These are phyloP conservation scores for Cordyceps javanica DNA, from an alignment of 2,329 filamentous ascomycete species.

Conservation along the genomic window DNA sequence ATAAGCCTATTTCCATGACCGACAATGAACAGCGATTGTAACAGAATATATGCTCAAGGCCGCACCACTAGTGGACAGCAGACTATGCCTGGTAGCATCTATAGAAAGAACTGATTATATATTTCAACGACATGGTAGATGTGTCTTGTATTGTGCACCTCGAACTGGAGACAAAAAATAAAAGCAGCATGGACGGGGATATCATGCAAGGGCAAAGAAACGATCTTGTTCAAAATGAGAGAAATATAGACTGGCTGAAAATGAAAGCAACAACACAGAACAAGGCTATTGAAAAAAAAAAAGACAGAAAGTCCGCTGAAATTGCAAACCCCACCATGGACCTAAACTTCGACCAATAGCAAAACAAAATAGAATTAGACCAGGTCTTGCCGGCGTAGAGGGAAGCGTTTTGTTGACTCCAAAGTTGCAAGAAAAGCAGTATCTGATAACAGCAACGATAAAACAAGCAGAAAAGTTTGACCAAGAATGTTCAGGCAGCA, in stretches of 20 bases:
- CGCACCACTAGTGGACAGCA: too few species aligned
- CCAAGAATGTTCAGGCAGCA: neutral
- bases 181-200: neutral
- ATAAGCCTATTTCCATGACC: neutral
- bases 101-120: too few species aligned
- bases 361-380: neutral
- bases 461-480: neutral
- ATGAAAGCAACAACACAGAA: conserved; percentile 12
- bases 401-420: neutral
- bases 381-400: conserved; percentile 1
- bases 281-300: too few species aligned
- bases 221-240: neutral
- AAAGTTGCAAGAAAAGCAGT: neutral
- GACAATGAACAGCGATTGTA: neutral
- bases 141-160: too few species aligned
- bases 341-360: conserved; percentile 15
- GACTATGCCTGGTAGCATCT: too few species aligned
- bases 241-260: neutral
- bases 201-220: neutral
- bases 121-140: too few species aligned
- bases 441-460: neutral
- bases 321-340: conserved; percentile 2
- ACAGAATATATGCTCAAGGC: too few species aligned
- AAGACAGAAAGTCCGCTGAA: conserved; percentile 8
- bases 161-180: neutral